A percentile compares a stretch with the other conserved stretches of the same genome.
Evolutionary conservation across 2,329 filamentous ascomycete species (phyloP).

Genomic region (Ophiosphaerella herpotricha): DNA sequence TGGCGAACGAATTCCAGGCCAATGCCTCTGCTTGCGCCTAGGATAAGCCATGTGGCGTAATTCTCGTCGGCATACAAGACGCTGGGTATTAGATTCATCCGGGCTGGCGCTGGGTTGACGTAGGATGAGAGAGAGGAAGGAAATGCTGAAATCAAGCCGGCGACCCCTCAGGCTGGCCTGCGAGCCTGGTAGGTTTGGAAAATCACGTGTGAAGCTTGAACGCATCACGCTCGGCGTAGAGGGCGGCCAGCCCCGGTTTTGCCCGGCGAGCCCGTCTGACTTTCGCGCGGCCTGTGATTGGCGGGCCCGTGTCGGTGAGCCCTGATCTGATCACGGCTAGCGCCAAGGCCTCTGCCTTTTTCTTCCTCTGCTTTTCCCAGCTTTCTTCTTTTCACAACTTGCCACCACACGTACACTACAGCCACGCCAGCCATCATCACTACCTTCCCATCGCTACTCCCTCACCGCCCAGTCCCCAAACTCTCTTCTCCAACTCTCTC

Average conservation of each 20-base stretch:
- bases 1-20: constrained; percentile 60
- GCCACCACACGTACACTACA: constrained; percentile 8
- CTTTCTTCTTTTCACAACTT: constrained; percentile 23
- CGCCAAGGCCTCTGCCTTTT: constrained; percentile 21
- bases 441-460: constrained; percentile 18
- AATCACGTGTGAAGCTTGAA: no score
- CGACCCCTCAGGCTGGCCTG: no score
- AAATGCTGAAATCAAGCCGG: no score
- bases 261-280: constrained; percentile 17
- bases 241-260: constrained; percentile 18
- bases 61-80: constrained; percentile 48
- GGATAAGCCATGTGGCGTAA: constrained; percentile 52
- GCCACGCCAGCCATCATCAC: constrained; percentile 15
- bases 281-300: constrained; percentile 18
- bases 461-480: constrained; percentile 9
- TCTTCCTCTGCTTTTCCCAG: constrained; percentile 26
- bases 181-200: no score
- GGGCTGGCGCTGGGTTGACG: constrained; percentile 2
- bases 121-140: not conserved
- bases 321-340: constrained; percentile 19
- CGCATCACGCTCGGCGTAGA: no score
- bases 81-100: constrained; percentile 51
- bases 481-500: constrained; percentile 21
- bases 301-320: constrained; percentile 5
- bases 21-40: constrained; percentile 55